Evolutionary conservation across 148 eudicot species (phyloP), one percentile per base, ranked within the genome.

Genomic region (Rhododendron henanense): DNA sequence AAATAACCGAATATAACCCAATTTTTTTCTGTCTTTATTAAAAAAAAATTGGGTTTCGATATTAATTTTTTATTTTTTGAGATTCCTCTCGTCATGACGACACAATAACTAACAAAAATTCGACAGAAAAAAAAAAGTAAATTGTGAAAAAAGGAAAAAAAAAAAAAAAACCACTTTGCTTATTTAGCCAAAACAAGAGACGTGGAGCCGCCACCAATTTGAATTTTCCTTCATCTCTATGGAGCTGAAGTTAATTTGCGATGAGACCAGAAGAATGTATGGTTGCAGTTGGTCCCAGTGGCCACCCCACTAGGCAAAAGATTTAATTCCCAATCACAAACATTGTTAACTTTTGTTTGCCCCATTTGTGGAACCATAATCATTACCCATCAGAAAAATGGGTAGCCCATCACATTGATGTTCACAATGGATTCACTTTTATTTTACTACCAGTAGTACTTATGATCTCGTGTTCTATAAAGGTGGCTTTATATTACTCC

Each of bases 331-430:
- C 16, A 78, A 11, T 10, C 15, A 45, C 57, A 45, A 78, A 23
- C 31, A 21, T 45, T 41, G 25, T 21, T 2, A 2, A 1, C 47
- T 65, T 82, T 63, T 65, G 50, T n/a, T 63, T 82, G 14, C 35
- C 84, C 76, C 37, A 61, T 78, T 82, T 41, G 10, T 65, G 55
- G 55, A 82, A 44, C 84, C 55, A 63, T 14, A 63, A 82, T 82
- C 84, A 82, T 82, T 61, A 15, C 84, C 23, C 39, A 61, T 31
- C 25, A 5, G 28, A 59, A 39, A 41, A 13, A n/a, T 55, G 35
- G 28, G 3, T 14, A 51, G 55, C 55, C 55, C 55, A 41, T 39
- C 74, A 23, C 84, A 21, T 39, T 61, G 65, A 25, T 41, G 7
- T 47, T 39, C 81, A 78, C n/a, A 59, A 59, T 59, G 65, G 10